These are phyloP conservation scores for Kurtzmaniella quercitrusa DNA, from an alignment of 1,139 yeast genomes.

Conservation along the genomic window DNA sequence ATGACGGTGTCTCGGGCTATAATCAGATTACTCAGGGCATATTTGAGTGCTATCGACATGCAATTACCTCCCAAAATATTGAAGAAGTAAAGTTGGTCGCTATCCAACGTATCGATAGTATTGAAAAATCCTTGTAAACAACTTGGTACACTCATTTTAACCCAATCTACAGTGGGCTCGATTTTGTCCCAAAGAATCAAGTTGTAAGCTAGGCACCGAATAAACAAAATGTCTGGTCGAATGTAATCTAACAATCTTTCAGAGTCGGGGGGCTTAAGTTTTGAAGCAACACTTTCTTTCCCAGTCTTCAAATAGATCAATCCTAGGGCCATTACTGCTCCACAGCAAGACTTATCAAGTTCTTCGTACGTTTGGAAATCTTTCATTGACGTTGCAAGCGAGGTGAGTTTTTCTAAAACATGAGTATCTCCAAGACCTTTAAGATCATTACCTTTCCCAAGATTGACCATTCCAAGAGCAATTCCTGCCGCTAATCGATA, in stretches of 20 bases:
- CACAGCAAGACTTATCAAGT: constrained; percentile 73
- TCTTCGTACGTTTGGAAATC: constrained; percentile 67
- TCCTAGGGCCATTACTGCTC: constrained; percentile 74
- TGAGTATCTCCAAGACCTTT: constrained; percentile 65
- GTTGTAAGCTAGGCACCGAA: constrained; percentile 64
- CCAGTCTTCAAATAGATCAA: constrained; percentile 71
- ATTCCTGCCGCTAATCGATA: constrained; percentile 88
- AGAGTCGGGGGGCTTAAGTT: constrained; percentile 60
- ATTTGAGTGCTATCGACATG: constrained; percentile 68
- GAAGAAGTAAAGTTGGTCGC: constrained; percentile 62
- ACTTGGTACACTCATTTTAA: constrained; percentile 51
- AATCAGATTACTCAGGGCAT: constrained; percentile 65
- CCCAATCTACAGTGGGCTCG: constrained; percentile 54
- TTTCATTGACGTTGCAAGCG: constrained; percentile 57
- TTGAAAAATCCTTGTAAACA: constrained; percentile 29
- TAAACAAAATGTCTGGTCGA: constrained; percentile 73
- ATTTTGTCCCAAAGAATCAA: constrained; percentile 78
- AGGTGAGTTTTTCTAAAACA: constrained; percentile 61
- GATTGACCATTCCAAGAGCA: constrained; percentile 79
- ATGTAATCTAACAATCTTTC: constrained; percentile 64
- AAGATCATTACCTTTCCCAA: constrained; percentile 70
- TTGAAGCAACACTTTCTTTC: constrained; percentile 55
- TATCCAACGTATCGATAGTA: constrained; percentile 35
- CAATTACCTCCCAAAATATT: constrained; percentile 75
- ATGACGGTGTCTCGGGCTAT: constrained; percentile 59